Percentiles rank a stretch among this genome's conserved stretches.
Evolutionary conservation across 1,139 yeast species (phyloP).

Genomic region (Lodderomyces metapsilosis): DNA sequence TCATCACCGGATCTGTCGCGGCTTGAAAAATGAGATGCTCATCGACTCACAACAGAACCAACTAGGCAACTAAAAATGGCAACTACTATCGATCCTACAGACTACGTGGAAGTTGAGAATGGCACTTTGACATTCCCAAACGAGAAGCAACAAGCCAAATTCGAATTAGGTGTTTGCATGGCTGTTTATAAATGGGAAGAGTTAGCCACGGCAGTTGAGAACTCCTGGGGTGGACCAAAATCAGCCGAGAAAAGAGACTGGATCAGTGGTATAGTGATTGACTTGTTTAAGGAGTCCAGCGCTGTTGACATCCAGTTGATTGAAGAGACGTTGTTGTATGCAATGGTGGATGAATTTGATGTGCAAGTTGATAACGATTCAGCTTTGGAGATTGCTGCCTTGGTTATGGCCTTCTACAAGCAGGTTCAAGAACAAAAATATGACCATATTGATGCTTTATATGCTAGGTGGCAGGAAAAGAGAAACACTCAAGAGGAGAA

Average conservation of each 20-base stretch:
- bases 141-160: slow-evolving; percentile 72
- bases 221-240: slow-evolving; percentile 94
- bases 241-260: slow-evolving; percentile 92
- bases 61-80: slow-evolving; percentile 6
- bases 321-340: slow-evolving; percentile 81
- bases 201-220: slow-evolving; percentile 87
- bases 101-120: slow-evolving; percentile 44
- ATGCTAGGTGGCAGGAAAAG: slow-evolving; percentile 55
- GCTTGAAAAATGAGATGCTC: slow-evolving; percentile 1
- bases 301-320: slow-evolving; percentile 73
- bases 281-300: slow-evolving; percentile 59
- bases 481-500: slow-evolving; percentile 35
- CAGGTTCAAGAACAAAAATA: slow-evolving; percentile 58
- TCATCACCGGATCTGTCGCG: no score
- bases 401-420: slow-evolving; percentile 63
- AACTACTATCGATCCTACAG: slow-evolving; percentile 42
- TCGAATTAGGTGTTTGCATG: slow-evolving; percentile 94
- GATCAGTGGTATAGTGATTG: slow-evolving; percentile 82
- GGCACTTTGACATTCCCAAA: slow-evolving; percentile 51
- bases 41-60: neutral
- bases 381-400: slow-evolving; percentile 70
- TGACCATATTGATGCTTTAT: slow-evolving; percentile 56
- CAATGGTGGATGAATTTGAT: slow-evolving; percentile 95
- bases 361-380: slow-evolving; percentile 86
- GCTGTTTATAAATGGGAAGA: slow-evolving; percentile 87